Percentiles rank a stretch among this genome's conserved stretches.
phyloP scores from a whole-genome alignment of 331 rosid species.

The Ulmus americana region DNA sequence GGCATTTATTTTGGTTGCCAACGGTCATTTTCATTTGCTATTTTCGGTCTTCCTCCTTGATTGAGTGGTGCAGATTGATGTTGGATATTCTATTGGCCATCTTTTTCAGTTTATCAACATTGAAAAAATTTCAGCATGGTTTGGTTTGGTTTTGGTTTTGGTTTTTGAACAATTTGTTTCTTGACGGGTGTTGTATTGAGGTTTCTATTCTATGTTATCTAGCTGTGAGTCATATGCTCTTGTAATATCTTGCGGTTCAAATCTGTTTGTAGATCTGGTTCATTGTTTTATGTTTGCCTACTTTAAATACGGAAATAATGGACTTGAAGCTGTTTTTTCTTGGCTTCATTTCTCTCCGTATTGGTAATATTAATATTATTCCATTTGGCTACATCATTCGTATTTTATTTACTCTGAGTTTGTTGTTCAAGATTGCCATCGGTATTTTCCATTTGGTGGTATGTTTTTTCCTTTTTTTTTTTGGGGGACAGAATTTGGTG shows the following conservation, averaged over 20 bases:
- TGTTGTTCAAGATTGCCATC: too few relatives aligned
- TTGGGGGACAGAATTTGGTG: too few relatives aligned
- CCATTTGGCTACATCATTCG: not conserved
- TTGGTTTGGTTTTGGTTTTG: not conserved
- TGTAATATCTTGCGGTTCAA: constrained; percentile 1
- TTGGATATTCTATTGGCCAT: constrained; percentile 19
- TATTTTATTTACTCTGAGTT: too few relatives aligned
- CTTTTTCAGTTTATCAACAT: constrained; percentile 23
- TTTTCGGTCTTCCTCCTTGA: constrained; percentile 17
- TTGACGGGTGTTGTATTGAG: constrained; percentile 21
- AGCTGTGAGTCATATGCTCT: constrained; percentile 14
- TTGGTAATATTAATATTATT: not conserved
- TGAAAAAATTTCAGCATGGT: constrained; percentile 22
- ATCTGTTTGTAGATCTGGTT: not conserved
- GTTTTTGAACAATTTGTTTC: constrained; percentile 23
- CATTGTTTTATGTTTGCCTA: constrained; percentile 4
- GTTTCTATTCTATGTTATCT: constrained; percentile 23
- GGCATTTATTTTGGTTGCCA: constrained; percentile 20
- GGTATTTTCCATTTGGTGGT: too few relatives aligned
- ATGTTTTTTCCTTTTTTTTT: too few relatives aligned
- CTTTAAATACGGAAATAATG: not conserved
- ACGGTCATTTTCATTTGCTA: constrained; percentile 26
- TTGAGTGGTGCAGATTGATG: constrained; percentile 20
- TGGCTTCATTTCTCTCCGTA: not conserved
- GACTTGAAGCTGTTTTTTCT: not conserved